phyloP scores from a whole-genome alignment of 257 asterid species.

The Solanum paucissectum region DNA sequence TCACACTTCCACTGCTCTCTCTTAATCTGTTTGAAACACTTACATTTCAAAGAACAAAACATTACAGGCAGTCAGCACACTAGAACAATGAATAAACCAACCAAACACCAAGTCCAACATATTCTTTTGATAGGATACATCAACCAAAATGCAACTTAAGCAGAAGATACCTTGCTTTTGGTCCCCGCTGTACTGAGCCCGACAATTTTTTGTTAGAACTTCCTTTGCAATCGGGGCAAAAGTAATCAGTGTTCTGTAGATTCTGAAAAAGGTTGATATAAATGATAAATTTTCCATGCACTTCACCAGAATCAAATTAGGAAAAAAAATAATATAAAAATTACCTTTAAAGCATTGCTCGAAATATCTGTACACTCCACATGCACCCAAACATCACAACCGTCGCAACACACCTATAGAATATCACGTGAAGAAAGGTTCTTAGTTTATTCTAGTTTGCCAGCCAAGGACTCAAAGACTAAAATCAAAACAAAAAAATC shows the following conservation, averaged over 20 bases:
- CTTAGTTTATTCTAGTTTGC: background rate
- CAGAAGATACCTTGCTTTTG: slow-evolving; percentile 32
- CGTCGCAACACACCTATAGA: slow-evolving; percentile 75
- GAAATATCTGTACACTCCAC: slow-evolving; percentile 80
- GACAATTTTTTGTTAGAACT: slow-evolving; percentile 24
- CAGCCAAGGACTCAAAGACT: slow-evolving; percentile 6
- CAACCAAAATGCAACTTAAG: slow-evolving; percentile 1
- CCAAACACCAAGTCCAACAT: background rate
- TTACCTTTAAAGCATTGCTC: slow-evolving; percentile 49
- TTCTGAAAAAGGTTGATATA: slow-evolving; percentile 33
- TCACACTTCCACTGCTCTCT: slow-evolving; percentile 29
- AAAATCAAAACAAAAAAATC: slow-evolving; percentile 13
- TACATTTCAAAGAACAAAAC: background rate
- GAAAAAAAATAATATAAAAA: background rate
- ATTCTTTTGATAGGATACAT: background rate
- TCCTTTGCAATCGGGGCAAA: slow-evolving; percentile 80
- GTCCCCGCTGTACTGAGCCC: slow-evolving; percentile 21
- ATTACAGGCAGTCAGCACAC: background rate
- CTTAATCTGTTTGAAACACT: slow-evolving; percentile 26
- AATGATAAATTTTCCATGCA: slow-evolving; percentile 10
- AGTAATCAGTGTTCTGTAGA: slow-evolving; percentile 42
- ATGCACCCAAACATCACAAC: slow-evolving; percentile 95
- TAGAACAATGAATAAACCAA: background rate
- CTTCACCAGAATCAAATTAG: slow-evolving; percentile 4
- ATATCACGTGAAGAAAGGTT: background rate